Evolutionary conservation across 2,329 filamentous ascomycete genomes (phyloP).

Genomic region (Apiospora rasikravindrae): DNA sequence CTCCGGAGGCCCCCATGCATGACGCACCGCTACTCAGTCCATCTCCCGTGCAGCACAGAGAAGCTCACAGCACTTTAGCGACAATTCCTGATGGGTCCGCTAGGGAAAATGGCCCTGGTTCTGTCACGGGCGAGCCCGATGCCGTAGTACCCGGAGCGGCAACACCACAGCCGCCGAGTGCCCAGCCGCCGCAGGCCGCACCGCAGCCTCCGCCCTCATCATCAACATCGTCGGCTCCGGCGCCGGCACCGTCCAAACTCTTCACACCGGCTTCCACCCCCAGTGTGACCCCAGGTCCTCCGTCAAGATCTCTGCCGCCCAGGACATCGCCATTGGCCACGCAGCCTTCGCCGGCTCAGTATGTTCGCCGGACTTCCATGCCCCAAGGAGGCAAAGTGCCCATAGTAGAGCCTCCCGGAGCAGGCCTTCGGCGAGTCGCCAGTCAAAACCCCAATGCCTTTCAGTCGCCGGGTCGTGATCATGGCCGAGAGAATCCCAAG

Average conservation of each 20-base stretch:
- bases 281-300: background rate
- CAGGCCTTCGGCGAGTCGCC: conserved; percentile 21
- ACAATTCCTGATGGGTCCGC: background rate
- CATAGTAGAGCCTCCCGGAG: conserved; percentile 30
- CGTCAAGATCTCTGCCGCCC: background rate
- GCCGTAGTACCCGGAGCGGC: background rate
- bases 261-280: background rate
- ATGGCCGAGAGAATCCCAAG: conserved; percentile 37
- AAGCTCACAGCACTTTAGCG: background rate
- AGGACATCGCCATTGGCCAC: background rate
- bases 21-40: conserved; percentile 10
- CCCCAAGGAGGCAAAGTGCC: conserved; percentile 24
- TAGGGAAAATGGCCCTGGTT: background rate
- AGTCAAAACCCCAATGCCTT: conserved; percentile 32
- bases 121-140: background rate
- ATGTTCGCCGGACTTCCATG: background rate
- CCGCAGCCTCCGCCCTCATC: background rate
- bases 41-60: background rate
- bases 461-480: conserved; percentile 42
- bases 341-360: background rate
- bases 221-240: background rate
- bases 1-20: conserved; percentile 3
- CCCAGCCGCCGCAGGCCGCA: background rate
- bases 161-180: background rate
- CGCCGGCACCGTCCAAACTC: background rate